phyloP scores from a whole-genome alignment of 306 rosid species.

The Senna tora region DNA sequence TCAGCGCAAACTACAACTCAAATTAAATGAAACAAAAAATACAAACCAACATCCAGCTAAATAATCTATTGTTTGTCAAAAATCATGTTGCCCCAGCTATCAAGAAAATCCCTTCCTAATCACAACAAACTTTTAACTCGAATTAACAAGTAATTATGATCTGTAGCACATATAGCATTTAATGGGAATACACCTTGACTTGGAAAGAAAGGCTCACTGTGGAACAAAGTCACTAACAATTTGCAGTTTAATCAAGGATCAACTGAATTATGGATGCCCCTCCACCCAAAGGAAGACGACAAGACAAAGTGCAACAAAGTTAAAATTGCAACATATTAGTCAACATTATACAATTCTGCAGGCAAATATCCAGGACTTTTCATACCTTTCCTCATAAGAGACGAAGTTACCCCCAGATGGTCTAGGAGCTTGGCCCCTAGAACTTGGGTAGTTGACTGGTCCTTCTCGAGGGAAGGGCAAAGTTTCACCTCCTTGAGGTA shows the following conservation, averaged over 20 bases:
- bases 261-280: slow-evolving; percentile 19
- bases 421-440: slow-evolving; percentile 51
- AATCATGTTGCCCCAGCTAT: not conserved
- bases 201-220: not conserved
- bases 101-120: not conserved
- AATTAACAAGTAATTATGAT: not conserved
- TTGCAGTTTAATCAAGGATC: not conserved
- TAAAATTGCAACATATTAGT: slow-evolving; percentile 11
- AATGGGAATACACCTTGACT: not conserved
- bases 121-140: not conserved
- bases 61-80: slow-evolving; percentile 3
- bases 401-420: slow-evolving; percentile 37
- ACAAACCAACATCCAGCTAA: slow-evolving; percentile 20
- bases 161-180: not conserved
- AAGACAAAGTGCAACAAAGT: slow-evolving; percentile 3
- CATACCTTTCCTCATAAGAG: slow-evolving; percentile 74
- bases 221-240: not conserved
- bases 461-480: slow-evolving; percentile 52
- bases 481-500: slow-evolving; percentile 52
- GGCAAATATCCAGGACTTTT: slow-evolving; percentile 23
- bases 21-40: slow-evolving; percentile 28
- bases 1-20: slow-evolving; percentile 6
- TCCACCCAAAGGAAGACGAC: slow-evolving; percentile 23
- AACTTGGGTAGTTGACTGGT: slow-evolving; percentile 46
- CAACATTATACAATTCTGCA: slow-evolving; percentile 18